These are phyloP conservation scores for Tylopilus sp. DNA, from an alignment of 1,284 basidiomycete genomes.

Conservation along the genomic window DNA sequence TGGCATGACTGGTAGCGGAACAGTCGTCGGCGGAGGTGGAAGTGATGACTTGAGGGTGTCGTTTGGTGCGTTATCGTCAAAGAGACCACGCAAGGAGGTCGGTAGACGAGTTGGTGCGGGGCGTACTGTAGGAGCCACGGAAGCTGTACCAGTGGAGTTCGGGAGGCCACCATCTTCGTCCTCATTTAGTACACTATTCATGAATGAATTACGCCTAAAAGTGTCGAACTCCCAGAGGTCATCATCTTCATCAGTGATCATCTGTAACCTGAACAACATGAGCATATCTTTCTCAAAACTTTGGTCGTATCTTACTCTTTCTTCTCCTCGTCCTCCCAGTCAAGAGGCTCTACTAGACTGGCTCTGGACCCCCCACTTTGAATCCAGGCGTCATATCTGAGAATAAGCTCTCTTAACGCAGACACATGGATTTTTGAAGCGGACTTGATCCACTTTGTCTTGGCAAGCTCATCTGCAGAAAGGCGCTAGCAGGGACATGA, in stretches of 20 bases:
- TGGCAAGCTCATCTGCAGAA: conserved; percentile 84
- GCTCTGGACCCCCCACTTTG: conserved; percentile 76
- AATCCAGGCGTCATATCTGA: conserved; percentile 71
- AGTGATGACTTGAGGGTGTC: conserved; percentile 43
- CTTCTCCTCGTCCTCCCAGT: conserved; percentile 65
- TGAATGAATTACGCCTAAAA: conserved; percentile 44
- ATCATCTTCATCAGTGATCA: conserved; percentile 39
- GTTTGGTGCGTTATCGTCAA: conserved; percentile 44
- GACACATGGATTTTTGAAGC: conserved; percentile 65
- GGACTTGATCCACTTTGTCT: conserved; percentile 90
- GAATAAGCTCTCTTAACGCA: conserved; percentile 79
- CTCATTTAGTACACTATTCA: conserved; percentile 15
- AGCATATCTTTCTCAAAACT: conserved; percentile 6
- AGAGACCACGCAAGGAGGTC: conserved; percentile 62
- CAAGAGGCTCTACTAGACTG: conserved; percentile 69
- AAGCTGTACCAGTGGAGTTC: conserved; percentile 29
- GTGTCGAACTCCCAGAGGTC: conserved; percentile 76
- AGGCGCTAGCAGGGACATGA: conserved; percentile 56
- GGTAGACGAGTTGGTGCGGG: conserved; percentile 50
- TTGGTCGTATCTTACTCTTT: conserved; percentile 39
- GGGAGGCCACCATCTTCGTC: conserved; percentile 17
- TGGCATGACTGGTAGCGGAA: conserved; percentile 31
- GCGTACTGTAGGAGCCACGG: conserved; percentile 45
- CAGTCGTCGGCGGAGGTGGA: conserved; percentile 25
- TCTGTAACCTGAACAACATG: conserved; percentile 31